These are phyloP conservation scores for Phoma sp. DNA, from an alignment of 2,329 filamentous ascomycete species.

Conservation along the genomic window DNA sequence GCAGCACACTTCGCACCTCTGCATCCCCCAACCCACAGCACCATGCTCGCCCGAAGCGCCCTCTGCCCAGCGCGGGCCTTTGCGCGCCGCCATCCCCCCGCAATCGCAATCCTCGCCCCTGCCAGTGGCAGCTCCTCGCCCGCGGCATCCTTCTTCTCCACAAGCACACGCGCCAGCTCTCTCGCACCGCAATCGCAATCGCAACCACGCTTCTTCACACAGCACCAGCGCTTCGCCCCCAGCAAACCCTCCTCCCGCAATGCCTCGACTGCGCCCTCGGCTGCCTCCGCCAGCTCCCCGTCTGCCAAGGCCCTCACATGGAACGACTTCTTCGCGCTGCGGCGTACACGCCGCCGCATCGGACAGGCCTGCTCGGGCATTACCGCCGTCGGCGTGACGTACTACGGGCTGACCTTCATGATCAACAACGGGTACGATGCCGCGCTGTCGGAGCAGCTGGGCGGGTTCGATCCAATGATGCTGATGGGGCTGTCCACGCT, in stretches of 20 bases:
- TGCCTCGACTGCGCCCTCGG: conserved; percentile 30
- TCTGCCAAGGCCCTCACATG: conserved; percentile 60
- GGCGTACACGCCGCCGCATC: conserved; percentile 82
- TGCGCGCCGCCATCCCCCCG: conserved; percentile 35
- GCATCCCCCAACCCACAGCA: conserved; percentile 10
- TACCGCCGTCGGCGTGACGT: conserved; percentile 67
- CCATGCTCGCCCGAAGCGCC: conserved; percentile 41
- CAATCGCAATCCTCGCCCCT: conserved; percentile 26
- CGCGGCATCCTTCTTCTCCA: conserved; percentile 32
- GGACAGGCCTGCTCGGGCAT: conserved; percentile 78
- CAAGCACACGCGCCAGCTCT: conserved; percentile 34
- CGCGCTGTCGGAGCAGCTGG: conserved; percentile 69
- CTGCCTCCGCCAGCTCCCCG: conserved; percentile 16
- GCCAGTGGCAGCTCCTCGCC: conserved; percentile 15
- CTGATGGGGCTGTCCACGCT: conserved; percentile 81
- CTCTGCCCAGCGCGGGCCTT: conserved; percentile 42
- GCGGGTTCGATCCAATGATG: conserved; percentile 86
- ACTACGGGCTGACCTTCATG: conserved; percentile 68
- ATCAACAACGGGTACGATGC: conserved; percentile 75
- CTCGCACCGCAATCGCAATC: conserved; percentile 26
- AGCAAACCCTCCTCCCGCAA: conserved; percentile 23
- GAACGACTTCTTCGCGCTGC: conserved; percentile 92
- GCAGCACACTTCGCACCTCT: background rate
- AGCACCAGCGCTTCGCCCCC: background rate
- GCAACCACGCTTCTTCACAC: conserved; percentile 19